Evolutionary conservation across 225 moss, liverwort and hornwort genomes (phyloP), one percentile per base, ranked within the genome.

Genomic region (Pleurozium schreberi): DNA sequence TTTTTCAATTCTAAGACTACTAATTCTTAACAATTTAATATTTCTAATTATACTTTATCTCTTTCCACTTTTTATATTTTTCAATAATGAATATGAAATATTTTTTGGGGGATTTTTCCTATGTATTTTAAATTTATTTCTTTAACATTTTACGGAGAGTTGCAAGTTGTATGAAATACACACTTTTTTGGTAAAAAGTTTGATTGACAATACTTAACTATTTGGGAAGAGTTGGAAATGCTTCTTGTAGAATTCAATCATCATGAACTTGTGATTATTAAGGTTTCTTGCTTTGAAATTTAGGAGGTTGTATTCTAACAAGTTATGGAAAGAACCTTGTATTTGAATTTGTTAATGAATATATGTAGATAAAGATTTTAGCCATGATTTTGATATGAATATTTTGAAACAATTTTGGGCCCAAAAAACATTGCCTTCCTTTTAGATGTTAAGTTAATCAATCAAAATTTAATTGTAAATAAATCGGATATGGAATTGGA

Each of bases 91-190:
- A 40, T 40, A 71, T 71, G 9, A 43, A 43, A 27, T 27, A 42
- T 26, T 42, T 71, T 69, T 0, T 71, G 5, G 26, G 14, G 27
- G 9, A 71, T 15, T 43, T 5, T 70, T 16, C 22, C 6, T 8
- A 71, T 22, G 1, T 22, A 43, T 42, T 43, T 71, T 1, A 0
- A 26, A 9, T 1, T 68, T 27, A 43, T 43, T 70, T 70, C 15
- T 27, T 71, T 16, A 43, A 71, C 0, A 2, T 70, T 9, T 1
- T 8, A 5, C 9, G 5, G 8, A 27, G 26, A 26, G 1, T 42
- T 70, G 15, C 9, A 26, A 70, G 5, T 26, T 42, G 1, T 15
- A 42, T 5, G 26, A 70, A 3, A 3, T 26, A 42, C 14, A 27
- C 4, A 69, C 42, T 42, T 42, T 14, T 42, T 14, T 4, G 11